These are phyloP conservation scores for Marchantia polymorpha DNA, from an alignment of 225 moss, liverwort and hornwort genomes.

Conservation along the genomic window DNA sequence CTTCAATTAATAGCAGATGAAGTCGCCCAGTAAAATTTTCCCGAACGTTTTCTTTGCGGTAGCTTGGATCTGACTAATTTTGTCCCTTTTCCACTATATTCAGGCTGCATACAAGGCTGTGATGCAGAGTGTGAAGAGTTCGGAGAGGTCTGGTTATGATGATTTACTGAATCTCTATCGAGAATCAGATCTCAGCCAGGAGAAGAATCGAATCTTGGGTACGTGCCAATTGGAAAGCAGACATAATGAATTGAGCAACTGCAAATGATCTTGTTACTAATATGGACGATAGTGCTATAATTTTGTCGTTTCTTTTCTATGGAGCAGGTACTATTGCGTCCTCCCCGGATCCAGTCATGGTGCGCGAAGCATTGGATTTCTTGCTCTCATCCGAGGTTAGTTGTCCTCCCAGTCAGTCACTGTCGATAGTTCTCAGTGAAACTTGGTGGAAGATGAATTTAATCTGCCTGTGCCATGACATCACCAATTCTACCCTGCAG, in stretches of 20 bases:
- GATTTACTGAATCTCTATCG: constrained; percentile 59
- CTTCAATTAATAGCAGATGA: background rate
- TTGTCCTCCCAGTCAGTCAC: background rate
- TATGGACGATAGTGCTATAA: background rate
- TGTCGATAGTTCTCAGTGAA: background rate
- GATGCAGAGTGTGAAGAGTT: constrained; percentile 55
- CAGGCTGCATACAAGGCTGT: constrained; percentile 76
- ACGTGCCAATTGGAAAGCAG: constrained; percentile 18
- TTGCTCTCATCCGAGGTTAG: constrained; percentile 63
- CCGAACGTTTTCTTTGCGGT: background rate
- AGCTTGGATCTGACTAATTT: background rate
- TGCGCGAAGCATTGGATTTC: constrained; percentile 64
- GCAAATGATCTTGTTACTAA: background rate
- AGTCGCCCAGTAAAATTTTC: no score
- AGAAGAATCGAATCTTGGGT: constrained; percentile 71
- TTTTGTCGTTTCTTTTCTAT: background rate
- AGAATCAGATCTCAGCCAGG: constrained; percentile 72
- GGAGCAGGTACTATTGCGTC: constrained; percentile 52
- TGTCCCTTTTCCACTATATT: background rate
- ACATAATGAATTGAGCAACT: background rate
- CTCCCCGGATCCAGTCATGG: constrained; percentile 59
- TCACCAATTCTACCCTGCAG: constrained; percentile 29
- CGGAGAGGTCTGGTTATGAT: constrained; percentile 58
- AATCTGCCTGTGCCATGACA: background rate
- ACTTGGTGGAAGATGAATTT: background rate